Base-by-base conservation (phyloP, 176 grass and related monocot species). In the Carex cristatella region DNA sequence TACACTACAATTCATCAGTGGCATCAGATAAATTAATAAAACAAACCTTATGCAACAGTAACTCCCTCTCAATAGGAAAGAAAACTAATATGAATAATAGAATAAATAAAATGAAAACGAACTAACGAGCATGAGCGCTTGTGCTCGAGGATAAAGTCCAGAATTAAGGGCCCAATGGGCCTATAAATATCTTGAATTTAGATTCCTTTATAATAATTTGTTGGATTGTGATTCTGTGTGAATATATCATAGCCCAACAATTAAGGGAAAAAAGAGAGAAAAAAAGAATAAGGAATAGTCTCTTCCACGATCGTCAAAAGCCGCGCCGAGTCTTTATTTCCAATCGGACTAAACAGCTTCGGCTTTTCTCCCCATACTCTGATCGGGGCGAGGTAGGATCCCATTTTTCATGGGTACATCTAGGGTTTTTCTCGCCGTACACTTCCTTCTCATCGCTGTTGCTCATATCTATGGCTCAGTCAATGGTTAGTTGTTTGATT, bases 401-500 rank as follows among this genome's bases (percentile, higher is more conserved):
- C 51, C 14, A 19, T 37, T 65, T 42, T 59, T 37, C 42, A 83
- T 83, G 80, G 18, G 19, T 83, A 28, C 42, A 4, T 42, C 40
- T 55, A 83, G 80, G 80, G 56, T 83, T 83, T 55, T 83, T 16
- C 7, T 68, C 61, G 42, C 13, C 40, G 80, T 64, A 63, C 32
- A 54, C 18, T 65, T 62, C 40, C 80, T 54, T 68, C 80, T 67
- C 46, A 5, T 67, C 62, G 42, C 80, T 12, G 46, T 37, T 64
- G 46, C 80, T 8, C 46, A 37, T 67, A n/a, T 67, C 13, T 49
- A 68, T 48, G n/a, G 61, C 27, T 53, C 62, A 83, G 60, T 32
- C 60, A 83, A 68, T 10, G 80, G 80, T 83, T 65, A 81, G 60
- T 81, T 54, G 33, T 42, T 63, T 28, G 79, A 81, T 81, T 64